phyloP scores from a whole-genome alignment of 2,329 filamentous ascomycete genomes.

The Colletotrichum eremochloae region DNA sequence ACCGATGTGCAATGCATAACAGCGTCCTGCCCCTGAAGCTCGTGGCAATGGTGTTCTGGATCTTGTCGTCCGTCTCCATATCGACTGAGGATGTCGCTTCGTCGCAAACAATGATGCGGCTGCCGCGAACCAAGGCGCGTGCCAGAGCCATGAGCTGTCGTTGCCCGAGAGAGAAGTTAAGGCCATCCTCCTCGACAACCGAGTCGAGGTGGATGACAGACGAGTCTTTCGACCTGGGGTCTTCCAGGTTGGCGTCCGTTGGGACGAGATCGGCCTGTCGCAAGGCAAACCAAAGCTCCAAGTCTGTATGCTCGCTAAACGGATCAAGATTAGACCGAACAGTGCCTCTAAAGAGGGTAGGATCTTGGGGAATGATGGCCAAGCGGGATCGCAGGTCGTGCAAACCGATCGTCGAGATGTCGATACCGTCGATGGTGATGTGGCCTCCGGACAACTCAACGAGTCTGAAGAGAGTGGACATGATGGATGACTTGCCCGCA shows the following conservation, averaged over 20 bases:
- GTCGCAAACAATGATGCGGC: slow-evolving; percentile 95
- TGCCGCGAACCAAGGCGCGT: slow-evolving; percentile 86
- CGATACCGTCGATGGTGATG: slow-evolving; percentile 75
- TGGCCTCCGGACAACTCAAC: slow-evolving; percentile 73
- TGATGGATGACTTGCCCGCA: slow-evolving; percentile 86
- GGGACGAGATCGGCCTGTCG: slow-evolving; percentile 81
- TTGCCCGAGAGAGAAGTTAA: slow-evolving; percentile 96
- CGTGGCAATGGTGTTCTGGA: slow-evolving; percentile 87
- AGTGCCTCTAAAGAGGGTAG: slow-evolving; percentile 85
- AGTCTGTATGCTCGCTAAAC: slow-evolving; percentile 82
- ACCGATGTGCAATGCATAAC: slow-evolving; percentile 90
- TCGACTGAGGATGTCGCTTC: slow-evolving; percentile 95
- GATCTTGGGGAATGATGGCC: slow-evolving; percentile 87
- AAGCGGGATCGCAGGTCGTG: slow-evolving; percentile 81
- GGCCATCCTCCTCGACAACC: slow-evolving; percentile 90
- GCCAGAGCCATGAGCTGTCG: slow-evolving; percentile 96
- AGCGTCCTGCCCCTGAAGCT: slow-evolving; percentile 90
- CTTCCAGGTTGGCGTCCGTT: slow-evolving; percentile 49
- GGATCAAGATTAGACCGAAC: slow-evolving; percentile 85
- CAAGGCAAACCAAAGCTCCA: slow-evolving; percentile 82
- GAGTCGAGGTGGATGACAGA: slow-evolving; percentile 84
- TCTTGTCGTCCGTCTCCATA: slow-evolving; percentile 97
- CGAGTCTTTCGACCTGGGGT: slow-evolving; percentile 50
- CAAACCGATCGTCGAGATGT: slow-evolving; percentile 81
- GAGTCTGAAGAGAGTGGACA: slow-evolving; percentile 84